Evolutionary conservation across 2,329 filamentous ascomycete species (phyloP).

Genomic region (Aaosphaeria pasadenensis): DNA sequence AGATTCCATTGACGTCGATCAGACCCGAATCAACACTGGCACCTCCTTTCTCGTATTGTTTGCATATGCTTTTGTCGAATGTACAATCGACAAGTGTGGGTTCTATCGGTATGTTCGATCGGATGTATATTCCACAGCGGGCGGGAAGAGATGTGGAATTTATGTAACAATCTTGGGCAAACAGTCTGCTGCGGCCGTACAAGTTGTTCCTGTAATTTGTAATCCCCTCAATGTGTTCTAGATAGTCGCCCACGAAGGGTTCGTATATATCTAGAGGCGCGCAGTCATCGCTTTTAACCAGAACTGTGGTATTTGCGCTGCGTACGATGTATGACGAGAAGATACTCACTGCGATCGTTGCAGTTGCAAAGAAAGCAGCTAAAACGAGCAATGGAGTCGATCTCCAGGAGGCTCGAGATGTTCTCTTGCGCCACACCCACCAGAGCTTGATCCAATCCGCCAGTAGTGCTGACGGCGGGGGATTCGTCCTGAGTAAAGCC

Average conservation of each 20-base stretch:
- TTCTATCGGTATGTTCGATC: not conserved
- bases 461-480: constrained; percentile 7
- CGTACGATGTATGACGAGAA: constrained; percentile 18
- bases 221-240: not conserved
- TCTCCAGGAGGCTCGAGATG: not conserved
- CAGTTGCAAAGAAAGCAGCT: not conserved
- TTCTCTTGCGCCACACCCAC: constrained; percentile 4
- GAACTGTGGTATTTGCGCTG: constrained; percentile 6
- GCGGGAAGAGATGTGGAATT: not conserved
- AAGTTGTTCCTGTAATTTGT: not conserved
- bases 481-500: constrained; percentile 7
- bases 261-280: not conserved
- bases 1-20: constrained; percentile 8
- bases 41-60: constrained; percentile 1
- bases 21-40: constrained; percentile 11
- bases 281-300: constrained; percentile 11
- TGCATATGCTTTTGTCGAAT: constrained; percentile 6
- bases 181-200: not conserved
- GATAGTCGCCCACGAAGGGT: not conserved
- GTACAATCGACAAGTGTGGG: constrained; percentile 5
- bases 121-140: not conserved
- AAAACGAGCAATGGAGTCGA: not conserved
- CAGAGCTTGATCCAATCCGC: constrained; percentile 9
- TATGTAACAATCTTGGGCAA: not conserved
- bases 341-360: constrained; percentile 8